Conservation (phyloP, 495 filamentous ascomycete species). For the Podospora didyma region DNA sequence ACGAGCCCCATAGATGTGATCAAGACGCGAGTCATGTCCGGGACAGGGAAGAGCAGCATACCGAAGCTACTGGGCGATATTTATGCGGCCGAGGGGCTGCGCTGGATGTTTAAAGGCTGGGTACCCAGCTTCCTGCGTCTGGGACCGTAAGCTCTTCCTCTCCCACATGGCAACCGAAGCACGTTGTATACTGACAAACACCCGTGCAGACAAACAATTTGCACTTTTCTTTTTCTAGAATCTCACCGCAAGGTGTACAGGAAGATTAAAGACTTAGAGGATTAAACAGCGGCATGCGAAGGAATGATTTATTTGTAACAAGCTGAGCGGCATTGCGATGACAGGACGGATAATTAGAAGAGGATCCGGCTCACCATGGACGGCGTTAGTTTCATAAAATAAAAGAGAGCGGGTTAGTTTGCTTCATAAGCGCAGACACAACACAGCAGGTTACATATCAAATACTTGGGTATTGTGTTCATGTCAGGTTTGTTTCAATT, state of each 20-base stretch:
- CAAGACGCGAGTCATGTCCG: slow-evolving; percentile 92
- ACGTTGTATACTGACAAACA: slow-evolving; percentile 5
- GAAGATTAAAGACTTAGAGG: slow-evolving; percentile 45
- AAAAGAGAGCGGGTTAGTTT: too few relatives aligned
- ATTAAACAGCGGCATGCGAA: slow-evolving; percentile 4
- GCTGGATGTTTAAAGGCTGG: slow-evolving; percentile 98
- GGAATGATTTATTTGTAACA: not conserved
- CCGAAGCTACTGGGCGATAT: slow-evolving; percentile 60
- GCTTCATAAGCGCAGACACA: too few relatives aligned
- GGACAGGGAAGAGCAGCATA: slow-evolving; percentile 58
- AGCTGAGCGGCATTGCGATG: not conserved
- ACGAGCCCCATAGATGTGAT: slow-evolving; percentile 96
- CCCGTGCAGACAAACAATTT: slow-evolving; percentile 72
- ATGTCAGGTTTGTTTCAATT: too few relatives aligned
- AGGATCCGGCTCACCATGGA: not conserved
- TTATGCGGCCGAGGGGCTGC: slow-evolving; percentile 69
- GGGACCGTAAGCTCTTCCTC: slow-evolving; percentile 49
- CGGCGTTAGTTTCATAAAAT: too few relatives aligned
- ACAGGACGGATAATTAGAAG: not conserved
- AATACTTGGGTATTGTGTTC: too few relatives aligned
- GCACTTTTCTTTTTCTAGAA: slow-evolving; percentile 92
- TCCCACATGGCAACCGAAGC: not conserved
- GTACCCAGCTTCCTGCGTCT: slow-evolving; percentile 92
- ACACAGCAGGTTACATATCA: too few relatives aligned
- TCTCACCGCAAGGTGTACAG: slow-evolving; percentile 74